phyloP scores from a whole-genome alignment of 2,329 filamentous ascomycete genomes.

The Fusarium paranaense region DNA sequence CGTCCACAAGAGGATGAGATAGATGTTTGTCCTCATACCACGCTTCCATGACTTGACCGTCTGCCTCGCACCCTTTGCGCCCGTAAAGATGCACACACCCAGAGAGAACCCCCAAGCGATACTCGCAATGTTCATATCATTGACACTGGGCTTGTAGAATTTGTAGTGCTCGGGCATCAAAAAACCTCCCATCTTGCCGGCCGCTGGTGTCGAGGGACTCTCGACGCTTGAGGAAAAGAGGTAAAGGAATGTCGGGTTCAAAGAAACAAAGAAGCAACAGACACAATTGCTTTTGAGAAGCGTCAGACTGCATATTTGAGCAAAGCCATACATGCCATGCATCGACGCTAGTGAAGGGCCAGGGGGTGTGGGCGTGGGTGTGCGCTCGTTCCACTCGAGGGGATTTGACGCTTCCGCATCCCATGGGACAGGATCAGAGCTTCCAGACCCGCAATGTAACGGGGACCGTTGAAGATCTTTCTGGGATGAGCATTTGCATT shows the following conservation, averaged over 20 bases:
- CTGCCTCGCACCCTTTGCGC: constrained; percentile 38
- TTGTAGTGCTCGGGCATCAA: constrained; percentile 36
- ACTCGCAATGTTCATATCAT: constrained; percentile 47
- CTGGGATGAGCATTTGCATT: neutral
- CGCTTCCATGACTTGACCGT: constrained; percentile 44
- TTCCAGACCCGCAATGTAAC: constrained; percentile 8
- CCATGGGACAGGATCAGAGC: neutral
- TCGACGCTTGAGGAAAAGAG: neutral
- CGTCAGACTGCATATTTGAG: constrained; percentile 26
- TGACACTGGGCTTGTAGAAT: constrained; percentile 30
- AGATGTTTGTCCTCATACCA: constrained; percentile 37
- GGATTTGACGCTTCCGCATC: neutral
- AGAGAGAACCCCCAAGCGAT: constrained; percentile 44
- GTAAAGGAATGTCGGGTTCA: constrained; percentile 3
- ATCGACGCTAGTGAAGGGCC: constrained; percentile 5
- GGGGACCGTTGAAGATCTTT: constrained; percentile 23
- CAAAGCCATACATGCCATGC: neutral
- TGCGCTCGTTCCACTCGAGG: neutral
- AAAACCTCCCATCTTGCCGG: constrained; percentile 36
- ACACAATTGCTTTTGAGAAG: neutral
- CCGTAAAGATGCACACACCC: constrained; percentile 43
- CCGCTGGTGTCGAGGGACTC: neutral
- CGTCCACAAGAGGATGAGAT: constrained; percentile 41
- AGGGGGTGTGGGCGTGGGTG: constrained; percentile 3
- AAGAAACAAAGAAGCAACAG: constrained; percentile 6